phyloP scores from a whole-genome alignment of 2,329 filamentous ascomycete genomes.

The Cladosporium sp. region DNA sequence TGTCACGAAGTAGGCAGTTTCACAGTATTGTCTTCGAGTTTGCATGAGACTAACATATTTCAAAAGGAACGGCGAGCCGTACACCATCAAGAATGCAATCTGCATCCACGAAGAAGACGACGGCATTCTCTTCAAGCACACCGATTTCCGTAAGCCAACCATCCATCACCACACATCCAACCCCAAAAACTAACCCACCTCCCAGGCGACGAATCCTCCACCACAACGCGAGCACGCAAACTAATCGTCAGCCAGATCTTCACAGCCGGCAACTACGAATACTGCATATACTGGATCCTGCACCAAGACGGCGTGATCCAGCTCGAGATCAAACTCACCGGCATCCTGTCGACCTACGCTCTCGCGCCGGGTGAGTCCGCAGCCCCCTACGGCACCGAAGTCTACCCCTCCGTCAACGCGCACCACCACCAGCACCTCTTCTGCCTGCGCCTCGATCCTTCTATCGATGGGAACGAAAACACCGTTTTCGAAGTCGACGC shows the following conservation, averaged over 20 bases:
- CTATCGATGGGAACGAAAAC: constrained; percentile 77
- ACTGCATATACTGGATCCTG: constrained; percentile 79
- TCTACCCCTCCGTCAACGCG: constrained; percentile 81
- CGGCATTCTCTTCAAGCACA: constrained; percentile 79
- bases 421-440: constrained; percentile 94
- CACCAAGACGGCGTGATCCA: constrained; percentile 79
- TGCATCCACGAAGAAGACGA: constrained; percentile 89
- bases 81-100: constrained; percentile 82
- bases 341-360: constrained; percentile 83
- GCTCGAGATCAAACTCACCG: constrained; percentile 79
- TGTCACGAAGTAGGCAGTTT: constrained; percentile 54
- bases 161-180: background rate
- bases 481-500: constrained; percentile 57
- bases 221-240: constrained; percentile 78
- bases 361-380: constrained; percentile 76
- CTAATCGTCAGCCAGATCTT: constrained; percentile 84
- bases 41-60: constrained; percentile 19
- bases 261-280: constrained; percentile 90
- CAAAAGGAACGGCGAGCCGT: constrained; percentile 40
- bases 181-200: background rate
- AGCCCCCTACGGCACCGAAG: constrained; percentile 80
- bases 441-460: constrained; percentile 78
- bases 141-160: constrained; percentile 63
- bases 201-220: constrained; percentile 64
- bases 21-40: constrained; percentile 51